Evolutionary conservation across 192 early-diverging fungal genomes (phyloP).

Genomic region (Gaertneriomyces sp.): DNA sequence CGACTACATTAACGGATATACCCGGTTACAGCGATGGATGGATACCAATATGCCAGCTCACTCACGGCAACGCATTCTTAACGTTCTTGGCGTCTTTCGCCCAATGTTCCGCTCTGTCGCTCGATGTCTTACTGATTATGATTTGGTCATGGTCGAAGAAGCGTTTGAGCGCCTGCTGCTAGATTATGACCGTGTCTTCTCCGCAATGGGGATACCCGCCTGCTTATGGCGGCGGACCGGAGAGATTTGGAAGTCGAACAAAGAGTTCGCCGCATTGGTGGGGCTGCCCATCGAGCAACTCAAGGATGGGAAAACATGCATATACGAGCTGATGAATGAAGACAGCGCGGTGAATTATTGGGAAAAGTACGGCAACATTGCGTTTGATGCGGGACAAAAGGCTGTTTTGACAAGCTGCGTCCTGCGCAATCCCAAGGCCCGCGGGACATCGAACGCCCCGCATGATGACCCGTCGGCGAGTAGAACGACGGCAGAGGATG

Average conservation of each 20-base stretch:
- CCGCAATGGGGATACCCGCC: constrained; percentile 91
- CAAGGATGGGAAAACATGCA: constrained; percentile 64
- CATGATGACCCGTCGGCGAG: neutral
- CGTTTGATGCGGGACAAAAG: constrained; percentile 94
- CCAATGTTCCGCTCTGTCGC: constrained; percentile 85
- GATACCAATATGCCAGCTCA: constrained; percentile 74
- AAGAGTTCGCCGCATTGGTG: constrained; percentile 87
- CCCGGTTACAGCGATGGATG: constrained; percentile 87
- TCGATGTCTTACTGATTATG: constrained; percentile 86
- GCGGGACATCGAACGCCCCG: constrained; percentile 39
- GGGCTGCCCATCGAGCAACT: constrained; percentile 79
- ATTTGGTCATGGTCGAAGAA: constrained; percentile 92
- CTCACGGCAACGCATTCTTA: constrained; percentile 74
- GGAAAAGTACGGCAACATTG: constrained; percentile 98
- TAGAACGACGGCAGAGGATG: constrained; percentile 15
- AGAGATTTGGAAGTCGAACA: constrained; percentile 94
- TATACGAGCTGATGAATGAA: constrained; percentile 73
- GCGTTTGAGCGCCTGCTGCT: constrained; percentile 90
- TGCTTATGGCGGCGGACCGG: constrained; percentile 94
- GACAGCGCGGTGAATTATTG: constrained; percentile 95
- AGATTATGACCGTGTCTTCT: constrained; percentile 94
- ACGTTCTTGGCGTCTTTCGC: constrained; percentile 83
- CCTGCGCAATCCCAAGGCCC: constrained; percentile 58
- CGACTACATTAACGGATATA: constrained; percentile 91
- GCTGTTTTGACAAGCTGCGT: constrained; percentile 92